Evolutionary conservation across 2,329 filamentous ascomycete genomes (phyloP).

Genomic region (Ilyonectria destructans): DNA sequence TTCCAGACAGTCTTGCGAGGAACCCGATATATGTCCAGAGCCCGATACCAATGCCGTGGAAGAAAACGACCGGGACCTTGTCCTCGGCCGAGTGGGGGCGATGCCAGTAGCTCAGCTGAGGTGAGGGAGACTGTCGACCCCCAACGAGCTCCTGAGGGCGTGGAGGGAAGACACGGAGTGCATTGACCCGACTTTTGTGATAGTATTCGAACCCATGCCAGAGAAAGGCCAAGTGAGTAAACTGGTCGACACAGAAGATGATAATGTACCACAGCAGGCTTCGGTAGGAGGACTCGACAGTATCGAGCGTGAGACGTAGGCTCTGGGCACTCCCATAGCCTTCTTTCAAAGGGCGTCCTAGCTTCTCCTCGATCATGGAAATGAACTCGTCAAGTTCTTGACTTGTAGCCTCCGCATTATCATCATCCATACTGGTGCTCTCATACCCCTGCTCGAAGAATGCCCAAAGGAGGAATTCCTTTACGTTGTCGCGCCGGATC

Average conservation of each 20-base stretch:
- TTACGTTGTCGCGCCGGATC: slow-evolving; percentile 78
- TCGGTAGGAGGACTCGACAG: slow-evolving; percentile 73
- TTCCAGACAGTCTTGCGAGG: slow-evolving; percentile 65
- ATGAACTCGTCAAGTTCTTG: slow-evolving; percentile 65
- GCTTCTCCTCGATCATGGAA: slow-evolving; percentile 66
- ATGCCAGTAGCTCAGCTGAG: slow-evolving; percentile 76
- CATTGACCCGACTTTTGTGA: slow-evolving; percentile 52
- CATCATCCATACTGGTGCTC: slow-evolving; percentile 38
- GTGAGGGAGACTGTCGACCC: slow-evolving; percentile 63
- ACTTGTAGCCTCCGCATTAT: slow-evolving; percentile 50
- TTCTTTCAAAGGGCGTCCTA: slow-evolving; percentile 66
- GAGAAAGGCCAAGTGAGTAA: slow-evolving; percentile 62
- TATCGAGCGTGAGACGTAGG: slow-evolving; percentile 78
- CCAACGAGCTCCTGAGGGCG: slow-evolving; percentile 67
- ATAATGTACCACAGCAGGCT: slow-evolving; percentile 77
- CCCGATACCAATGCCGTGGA: slow-evolving; percentile 81
- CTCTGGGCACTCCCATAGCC: slow-evolving; percentile 72
- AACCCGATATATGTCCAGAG: slow-evolving; percentile 75
- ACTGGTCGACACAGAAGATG: slow-evolving; percentile 69
- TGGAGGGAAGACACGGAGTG: slow-evolving; percentile 69
- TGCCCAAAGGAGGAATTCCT: slow-evolving; percentile 78
- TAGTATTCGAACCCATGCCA: slow-evolving; percentile 69
- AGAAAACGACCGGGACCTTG: slow-evolving; percentile 75
- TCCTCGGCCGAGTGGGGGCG: slow-evolving; percentile 68
- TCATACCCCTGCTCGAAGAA: slow-evolving; percentile 69